Percentiles rank a stretch among this genome's conserved stretches.
phyloP scores from a whole-genome alignment of 805 yeast species.

The Suhomyces tanzawaensis region DNA sequence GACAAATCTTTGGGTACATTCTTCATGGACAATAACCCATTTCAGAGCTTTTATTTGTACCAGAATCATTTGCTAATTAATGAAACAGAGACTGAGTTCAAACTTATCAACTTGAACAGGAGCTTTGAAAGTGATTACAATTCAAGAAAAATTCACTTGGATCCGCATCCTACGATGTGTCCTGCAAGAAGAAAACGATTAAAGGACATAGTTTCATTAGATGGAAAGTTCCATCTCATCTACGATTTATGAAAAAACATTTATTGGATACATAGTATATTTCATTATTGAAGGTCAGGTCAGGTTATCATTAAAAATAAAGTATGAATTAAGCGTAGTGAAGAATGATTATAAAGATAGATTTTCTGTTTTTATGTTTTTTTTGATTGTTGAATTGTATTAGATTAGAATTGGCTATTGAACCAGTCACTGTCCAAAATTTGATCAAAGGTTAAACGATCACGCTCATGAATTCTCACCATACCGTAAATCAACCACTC shows the following conservation, averaged over 20 bases:
- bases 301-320: too few relatives aligned
- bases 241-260: background rate
- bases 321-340: too few relatives aligned
- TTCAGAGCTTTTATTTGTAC: background rate
- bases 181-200: background rate
- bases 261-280: too few relatives aligned
- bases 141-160: background rate
- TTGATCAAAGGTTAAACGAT: slow-evolving; percentile 1
- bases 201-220: background rate
- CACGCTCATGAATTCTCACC: background rate
- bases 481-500: background rate
- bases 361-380: too few relatives aligned
- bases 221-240: background rate
- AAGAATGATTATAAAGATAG: too few relatives aligned
- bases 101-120: slow-evolving; percentile 7
- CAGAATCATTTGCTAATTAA: slow-evolving; percentile 12
- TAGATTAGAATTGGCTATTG: too few relatives aligned
- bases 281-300: too few relatives aligned
- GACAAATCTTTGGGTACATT: background rate
- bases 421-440: slow-evolving; percentile 1
- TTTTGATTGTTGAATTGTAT: too few relatives aligned
- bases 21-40: slow-evolving; percentile 4
- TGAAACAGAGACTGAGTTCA: slow-evolving; percentile 8
- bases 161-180: background rate
- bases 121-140: background rate